Percentiles rank a stretch among this genome's conserved stretches.
These are phyloP conservation scores for Penicillium argentinense DNA, from an alignment of 495 filamentous ascomycete genomes.

Conservation along the genomic window DNA sequence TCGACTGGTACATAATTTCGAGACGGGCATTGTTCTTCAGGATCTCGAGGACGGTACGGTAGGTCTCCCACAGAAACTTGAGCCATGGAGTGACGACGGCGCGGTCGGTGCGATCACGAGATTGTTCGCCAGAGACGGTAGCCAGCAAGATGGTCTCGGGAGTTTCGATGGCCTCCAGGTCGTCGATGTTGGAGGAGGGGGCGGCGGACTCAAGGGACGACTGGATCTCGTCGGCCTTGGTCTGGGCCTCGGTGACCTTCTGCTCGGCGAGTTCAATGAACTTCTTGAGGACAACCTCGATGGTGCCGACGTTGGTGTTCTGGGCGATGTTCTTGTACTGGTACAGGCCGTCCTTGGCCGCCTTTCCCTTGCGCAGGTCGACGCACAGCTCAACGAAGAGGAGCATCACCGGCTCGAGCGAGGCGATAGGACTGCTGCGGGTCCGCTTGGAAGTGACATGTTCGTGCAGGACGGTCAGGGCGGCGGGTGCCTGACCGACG, in stretches of 20 bases:
- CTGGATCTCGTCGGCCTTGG: slow-evolving; percentile 93
- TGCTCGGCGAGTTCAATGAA: slow-evolving; percentile 96
- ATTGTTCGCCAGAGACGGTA: slow-evolving; percentile 97
- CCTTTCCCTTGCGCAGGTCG: slow-evolving; percentile 93
- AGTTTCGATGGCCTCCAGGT: slow-evolving; percentile 95
- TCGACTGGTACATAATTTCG: slow-evolving; percentile 97
- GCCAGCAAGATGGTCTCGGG: slow-evolving; percentile 97
- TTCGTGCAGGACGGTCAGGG: slow-evolving; percentile 93
- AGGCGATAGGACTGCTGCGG: slow-evolving; percentile 94
- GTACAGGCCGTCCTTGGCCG: slow-evolving; percentile 97
- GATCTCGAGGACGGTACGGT: slow-evolving; percentile 96
- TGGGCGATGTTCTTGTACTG: slow-evolving; percentile 99
- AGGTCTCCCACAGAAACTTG: slow-evolving; percentile 99
- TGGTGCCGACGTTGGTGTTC: slow-evolving; percentile 97
- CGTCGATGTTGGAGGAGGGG: slow-evolving; percentile 78
- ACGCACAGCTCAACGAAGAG: slow-evolving; percentile 95
- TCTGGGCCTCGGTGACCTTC: slow-evolving; percentile 94
- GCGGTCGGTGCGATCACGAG: slow-evolving; percentile 91
- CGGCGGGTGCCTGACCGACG: slow-evolving; percentile 88
- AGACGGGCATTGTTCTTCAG: slow-evolving; percentile 97
- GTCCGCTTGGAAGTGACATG: slow-evolving; percentile 98
- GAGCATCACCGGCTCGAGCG: slow-evolving; percentile 97
- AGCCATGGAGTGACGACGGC: slow-evolving; percentile 98
- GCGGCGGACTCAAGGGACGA: slow-evolving; percentile 72
- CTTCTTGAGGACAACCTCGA: slow-evolving; percentile 93